Evolutionary conservation across 2,329 filamentous ascomycete species (phyloP).

Genomic region (Allantophomopsis lycopodina): DNA sequence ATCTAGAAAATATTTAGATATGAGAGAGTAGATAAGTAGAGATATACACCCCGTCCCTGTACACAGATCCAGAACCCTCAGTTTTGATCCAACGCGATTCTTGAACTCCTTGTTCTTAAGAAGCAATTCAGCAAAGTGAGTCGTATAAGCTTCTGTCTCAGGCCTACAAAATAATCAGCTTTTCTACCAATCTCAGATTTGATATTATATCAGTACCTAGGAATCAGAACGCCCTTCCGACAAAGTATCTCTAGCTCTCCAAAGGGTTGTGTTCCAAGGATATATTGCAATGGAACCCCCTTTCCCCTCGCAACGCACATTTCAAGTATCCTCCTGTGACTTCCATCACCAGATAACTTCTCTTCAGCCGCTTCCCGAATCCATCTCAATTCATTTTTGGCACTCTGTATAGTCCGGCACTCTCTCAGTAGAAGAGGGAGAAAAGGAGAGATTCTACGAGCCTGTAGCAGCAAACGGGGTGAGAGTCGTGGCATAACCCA

Average conservation of each 20-base stretch:
- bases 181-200: too few relatives aligned
- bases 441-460: slow-evolving; percentile 36
- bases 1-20: slow-evolving; percentile 24
- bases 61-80: slow-evolving; percentile 73
- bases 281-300: slow-evolving; percentile 76
- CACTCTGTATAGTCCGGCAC: slow-evolving; percentile 48
- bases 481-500: slow-evolving; percentile 45
- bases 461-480: slow-evolving; percentile 40
- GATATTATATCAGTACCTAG: slow-evolving; percentile 33
- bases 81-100: slow-evolving; percentile 6
- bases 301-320: slow-evolving; percentile 33
- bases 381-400: slow-evolving; percentile 61
- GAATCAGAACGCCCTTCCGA: slow-evolving; percentile 68
- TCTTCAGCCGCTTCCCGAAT: slow-evolving; percentile 43
- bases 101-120: not conserved
- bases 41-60: slow-evolving; percentile 87
- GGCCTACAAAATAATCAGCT: slow-evolving; percentile 21
- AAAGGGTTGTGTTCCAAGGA: slow-evolving; percentile 81
- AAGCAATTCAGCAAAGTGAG: slow-evolving; percentile 35
- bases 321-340: slow-evolving; percentile 14
- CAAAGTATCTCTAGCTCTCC: slow-evolving; percentile 71
- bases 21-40: slow-evolving; percentile 55
- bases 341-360: not conserved
- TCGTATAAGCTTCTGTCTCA: slow-evolving; percentile 59
- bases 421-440: slow-evolving; percentile 47